Percentiles rank a stretch among this genome's conserved stretches.
phyloP scores from a whole-genome alignment of 257 asterid genomes.

The Cinchona pubescens region DNA sequence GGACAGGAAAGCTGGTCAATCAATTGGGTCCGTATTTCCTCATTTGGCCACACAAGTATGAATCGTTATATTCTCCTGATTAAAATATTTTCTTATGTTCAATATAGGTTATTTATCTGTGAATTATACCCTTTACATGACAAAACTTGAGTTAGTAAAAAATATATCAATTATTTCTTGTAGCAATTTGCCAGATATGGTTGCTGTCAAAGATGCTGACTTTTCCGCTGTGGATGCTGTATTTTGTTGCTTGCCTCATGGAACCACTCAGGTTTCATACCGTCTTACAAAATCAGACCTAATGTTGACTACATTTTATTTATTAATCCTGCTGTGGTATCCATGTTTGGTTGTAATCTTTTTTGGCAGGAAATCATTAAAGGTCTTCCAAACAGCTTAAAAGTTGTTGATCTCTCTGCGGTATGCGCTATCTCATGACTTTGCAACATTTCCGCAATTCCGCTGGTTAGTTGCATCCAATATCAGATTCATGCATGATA shows the following conservation, averaged over 20 bases:
- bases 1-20: conserved; percentile 89
- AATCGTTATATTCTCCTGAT: conserved; percentile 1
- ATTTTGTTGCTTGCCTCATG: conserved; percentile 97
- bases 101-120: neutral
- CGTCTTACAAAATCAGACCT: neutral
- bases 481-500: conserved; percentile 15
- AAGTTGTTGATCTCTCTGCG: conserved; percentile 95
- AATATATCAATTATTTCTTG: neutral
- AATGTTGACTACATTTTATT: neutral
- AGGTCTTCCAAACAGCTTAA: conserved; percentile 66
- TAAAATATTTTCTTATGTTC: conserved; percentile 6
- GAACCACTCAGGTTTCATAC: conserved; percentile 83
- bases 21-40: conserved; percentile 90
- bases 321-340: no score
- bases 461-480: neutral
- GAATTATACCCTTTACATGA: neutral
- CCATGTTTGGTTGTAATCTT: conserved; percentile 3
- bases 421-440: conserved; percentile 34
- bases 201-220: conserved; percentile 86
- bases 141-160: neutral
- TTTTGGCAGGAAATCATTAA: conserved; percentile 78
- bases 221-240: conserved; percentile 84
- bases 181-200: conserved; percentile 84
- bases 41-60: conserved; percentile 72
- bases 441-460: conserved; percentile 1